Base-by-base conservation (phyloP, 2,329 filamentous ascomycete species). In the Sarocladium brachiariae region DNA sequence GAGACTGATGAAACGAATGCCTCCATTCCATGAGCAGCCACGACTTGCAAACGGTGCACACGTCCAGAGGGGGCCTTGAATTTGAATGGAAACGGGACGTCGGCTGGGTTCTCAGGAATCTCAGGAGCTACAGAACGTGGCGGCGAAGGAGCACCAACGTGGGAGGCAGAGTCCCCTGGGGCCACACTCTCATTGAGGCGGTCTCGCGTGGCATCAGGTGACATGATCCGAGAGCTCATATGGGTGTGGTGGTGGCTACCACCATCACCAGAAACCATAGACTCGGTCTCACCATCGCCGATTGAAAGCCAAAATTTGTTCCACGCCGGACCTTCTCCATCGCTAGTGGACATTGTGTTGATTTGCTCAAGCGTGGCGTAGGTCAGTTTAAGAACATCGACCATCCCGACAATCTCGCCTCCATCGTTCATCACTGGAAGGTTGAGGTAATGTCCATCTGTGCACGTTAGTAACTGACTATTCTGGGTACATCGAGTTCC, bases 281-380 rank as follows among this genome's bases (percentile, higher is more conserved):
- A 99, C 69, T 97, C 93, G 13, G 91, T 92, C 66, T 96, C 92
- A 60, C 95, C 83, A 67, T 97, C 81, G 18, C 46, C 46, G 60
- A 99, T 84, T 1, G 93, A 97, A 58, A 97, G 77, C 93, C 93
- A 99, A 73, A 99, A 99, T 70, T 97, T 99, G 75, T 96, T 97
- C 93, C 93, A 99, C 6, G 93, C 93, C 4, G 93, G 93, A 0
- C 93, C 93, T 70, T 99, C 93, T 59, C 83, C 89, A 64, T 96
- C 92, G 37, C 81, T 81, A 50, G 84, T 90, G 35, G 81, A 84
- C 85, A 99, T 97, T 53, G 89, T 90, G 74, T 97, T 97, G 70
- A 95, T 90, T 74, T 96, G 92, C 70, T 99, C 93, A 50, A 99
- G 79, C 4, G 93, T 99, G 47, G 93, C 93, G 69, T 99, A 99